Conservation (phyloP, 768 basidiomycete species). For the Hysterangium stoloniferum region DNA sequence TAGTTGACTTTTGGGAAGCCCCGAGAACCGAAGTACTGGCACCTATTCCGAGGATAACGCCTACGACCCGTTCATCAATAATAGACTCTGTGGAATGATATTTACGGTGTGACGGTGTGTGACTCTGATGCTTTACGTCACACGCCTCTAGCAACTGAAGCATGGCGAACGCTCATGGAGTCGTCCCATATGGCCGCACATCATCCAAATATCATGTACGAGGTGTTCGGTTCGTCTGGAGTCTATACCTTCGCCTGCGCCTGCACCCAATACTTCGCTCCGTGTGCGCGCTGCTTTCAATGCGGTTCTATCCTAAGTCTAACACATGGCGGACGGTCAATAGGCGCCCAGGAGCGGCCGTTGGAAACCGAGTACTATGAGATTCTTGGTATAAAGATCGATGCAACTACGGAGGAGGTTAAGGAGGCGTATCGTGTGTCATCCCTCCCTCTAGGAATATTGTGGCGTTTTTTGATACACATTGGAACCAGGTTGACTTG, state of each 20-base stretch:
- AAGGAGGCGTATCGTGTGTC: conserved; percentile 84
- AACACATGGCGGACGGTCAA: conserved; percentile 51
- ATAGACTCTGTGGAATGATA: too few species aligned
- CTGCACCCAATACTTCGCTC: conserved; percentile 50
- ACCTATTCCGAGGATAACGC: too few species aligned
- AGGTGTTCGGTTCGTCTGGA: conserved; percentile 51
- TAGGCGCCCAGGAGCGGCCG: conserved; percentile 82
- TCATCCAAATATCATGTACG: conserved; percentile 47
- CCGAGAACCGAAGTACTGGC: too few species aligned
- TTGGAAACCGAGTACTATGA: conserved; percentile 91
- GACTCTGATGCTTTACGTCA: too few species aligned
- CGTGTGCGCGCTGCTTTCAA: conserved; percentile 61
- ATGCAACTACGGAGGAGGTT: conserved; percentile 75
- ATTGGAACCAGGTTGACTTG: conserved; percentile 51
- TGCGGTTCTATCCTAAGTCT: conserved; percentile 46
- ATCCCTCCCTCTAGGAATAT: not conserved
- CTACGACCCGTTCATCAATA: too few species aligned
- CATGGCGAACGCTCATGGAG: conserved; percentile 6
- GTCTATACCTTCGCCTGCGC: conserved; percentile 50
- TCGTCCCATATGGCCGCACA: conserved; percentile 59
- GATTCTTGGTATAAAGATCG: conserved; percentile 64
- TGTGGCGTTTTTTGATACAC: not conserved
- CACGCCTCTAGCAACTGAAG: too few species aligned
- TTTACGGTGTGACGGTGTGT: too few species aligned
- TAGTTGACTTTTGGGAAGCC: too few species aligned